Evolutionary conservation across 139 green algal species (phyloP), one percentile per base, ranked within the genome.

Genomic region (Coelastrella sp.): DNA sequence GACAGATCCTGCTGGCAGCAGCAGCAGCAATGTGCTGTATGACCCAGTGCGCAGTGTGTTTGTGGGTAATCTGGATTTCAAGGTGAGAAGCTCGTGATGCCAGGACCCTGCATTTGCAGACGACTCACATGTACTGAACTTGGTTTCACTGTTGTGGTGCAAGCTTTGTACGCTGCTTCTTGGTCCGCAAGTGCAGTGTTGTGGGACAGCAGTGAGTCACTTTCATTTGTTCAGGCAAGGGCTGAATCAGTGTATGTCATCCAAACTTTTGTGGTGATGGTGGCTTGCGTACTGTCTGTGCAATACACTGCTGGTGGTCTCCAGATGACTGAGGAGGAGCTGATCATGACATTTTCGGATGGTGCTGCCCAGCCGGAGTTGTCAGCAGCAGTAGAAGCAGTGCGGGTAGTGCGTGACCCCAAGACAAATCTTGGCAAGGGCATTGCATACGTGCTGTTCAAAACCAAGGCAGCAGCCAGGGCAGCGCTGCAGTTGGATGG

Each of bases 31-130:
- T 4, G 93, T 94, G 58, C n/a, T 90, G 80, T 99, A 97, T 81
- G 96, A 99, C 90, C 93, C 91, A 7, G 57, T 66, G 4, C 94
- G 95, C 80, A 95, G 93, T 27, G 88, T 99, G 0, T 99, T 99
- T 91, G 85, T 99, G 1, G 97, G 97, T 84, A 99, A 99, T 84
- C 89, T 99, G 86, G 92, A 94, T 22, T 95, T 96, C 68, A 85
- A 95, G 92, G 95, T 96, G 90, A 8, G 74, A 24, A 76, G 70
- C 61, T 70, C 61, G 35, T 70, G 12, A 70, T 70, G 61, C 61
- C 14, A 15, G 61, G 14, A 70, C 11, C 0, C 61, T 70, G 61
- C 61, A 15, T 15, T 70, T 15, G 11, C 61, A 70, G 11, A 17
- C 61, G 12, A 22, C 12, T 22, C 6, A 17, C 12, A 22, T 70